Conservation (phyloP, 208 protist species). For the Spongospora subterranea region DNA sequence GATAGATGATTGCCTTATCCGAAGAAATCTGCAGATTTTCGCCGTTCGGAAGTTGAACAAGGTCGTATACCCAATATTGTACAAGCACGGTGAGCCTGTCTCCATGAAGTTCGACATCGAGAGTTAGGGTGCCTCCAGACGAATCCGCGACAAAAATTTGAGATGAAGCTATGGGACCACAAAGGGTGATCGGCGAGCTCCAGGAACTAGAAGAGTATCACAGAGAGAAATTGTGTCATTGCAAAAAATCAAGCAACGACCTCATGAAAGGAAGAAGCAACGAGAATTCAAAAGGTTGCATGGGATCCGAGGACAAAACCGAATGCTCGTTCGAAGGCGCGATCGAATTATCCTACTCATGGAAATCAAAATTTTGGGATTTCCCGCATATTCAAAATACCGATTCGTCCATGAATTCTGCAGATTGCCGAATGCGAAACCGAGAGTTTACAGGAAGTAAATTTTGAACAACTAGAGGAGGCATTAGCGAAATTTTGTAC, state of each 20-base stretch:
- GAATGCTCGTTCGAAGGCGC: neutral
- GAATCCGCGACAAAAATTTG: neutral
- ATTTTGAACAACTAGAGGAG: constrained; percentile 2
- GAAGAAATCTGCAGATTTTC: neutral
- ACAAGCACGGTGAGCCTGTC: neutral
- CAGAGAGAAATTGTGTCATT: neutral
- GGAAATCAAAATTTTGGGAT: neutral
- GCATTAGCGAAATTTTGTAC: neutral
- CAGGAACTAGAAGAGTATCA: neutral
- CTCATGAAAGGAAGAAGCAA: constrained; percentile 31
- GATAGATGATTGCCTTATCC: neutral
- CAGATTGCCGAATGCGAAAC: neutral
- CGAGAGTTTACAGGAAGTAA: constrained; percentile 17
- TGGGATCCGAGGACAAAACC: neutral
- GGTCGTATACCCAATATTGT: constrained; percentile 19
- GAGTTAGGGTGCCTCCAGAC: neutral
- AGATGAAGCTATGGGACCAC: neutral
- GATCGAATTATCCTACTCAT: neutral
- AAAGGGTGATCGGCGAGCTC: constrained; percentile 10
- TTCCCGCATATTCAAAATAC: neutral
- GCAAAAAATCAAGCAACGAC: neutral
- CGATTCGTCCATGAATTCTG: neutral
- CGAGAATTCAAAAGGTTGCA: neutral
- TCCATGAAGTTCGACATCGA: neutral
- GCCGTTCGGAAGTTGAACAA: neutral